Evolutionary conservation across 345 rosid species (phyloP).

Genomic region (Pistacia integerrima): DNA sequence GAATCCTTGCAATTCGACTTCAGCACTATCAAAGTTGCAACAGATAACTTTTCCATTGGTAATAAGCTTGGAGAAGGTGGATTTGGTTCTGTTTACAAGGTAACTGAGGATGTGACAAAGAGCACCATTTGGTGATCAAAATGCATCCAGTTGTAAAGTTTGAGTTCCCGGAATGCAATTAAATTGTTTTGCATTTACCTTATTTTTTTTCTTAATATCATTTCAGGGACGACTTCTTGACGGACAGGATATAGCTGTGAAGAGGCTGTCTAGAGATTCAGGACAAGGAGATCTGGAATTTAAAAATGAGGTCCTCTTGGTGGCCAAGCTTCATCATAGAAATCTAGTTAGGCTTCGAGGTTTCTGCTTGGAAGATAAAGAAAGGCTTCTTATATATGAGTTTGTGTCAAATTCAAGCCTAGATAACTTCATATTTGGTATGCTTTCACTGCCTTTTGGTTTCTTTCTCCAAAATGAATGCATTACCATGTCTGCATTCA

Average conservation of each 20-base stretch:
- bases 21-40: conserved; percentile 38
- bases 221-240: conserved; percentile 39
- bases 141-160: neutral
- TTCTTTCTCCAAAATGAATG: no score
- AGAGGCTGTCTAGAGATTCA: conserved; percentile 42
- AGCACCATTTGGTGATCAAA: neutral
- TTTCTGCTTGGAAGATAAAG: conserved; percentile 39
- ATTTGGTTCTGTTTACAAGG: conserved; percentile 64
- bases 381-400: conserved; percentile 48
- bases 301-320: conserved; percentile 43
- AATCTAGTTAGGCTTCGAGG: conserved; percentile 43
- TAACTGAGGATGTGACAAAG: neutral
- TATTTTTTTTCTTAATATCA: neutral
- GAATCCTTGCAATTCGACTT: conserved; percentile 32
- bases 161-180: neutral
- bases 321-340: conserved; percentile 57
- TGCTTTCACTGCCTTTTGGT: no score
- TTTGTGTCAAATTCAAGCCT: conserved; percentile 47
- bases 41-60: conserved; percentile 41
- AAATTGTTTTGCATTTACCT: neutral
- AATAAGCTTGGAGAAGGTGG: conserved; percentile 63
- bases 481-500: no score
- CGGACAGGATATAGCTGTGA: conserved; percentile 48
- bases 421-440: conserved; percentile 45
- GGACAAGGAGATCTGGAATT: conserved; percentile 50